Evolutionary conservation across 106 monocot species (phyloP).

Genomic region (Acanthochlamys bracteata): DNA sequence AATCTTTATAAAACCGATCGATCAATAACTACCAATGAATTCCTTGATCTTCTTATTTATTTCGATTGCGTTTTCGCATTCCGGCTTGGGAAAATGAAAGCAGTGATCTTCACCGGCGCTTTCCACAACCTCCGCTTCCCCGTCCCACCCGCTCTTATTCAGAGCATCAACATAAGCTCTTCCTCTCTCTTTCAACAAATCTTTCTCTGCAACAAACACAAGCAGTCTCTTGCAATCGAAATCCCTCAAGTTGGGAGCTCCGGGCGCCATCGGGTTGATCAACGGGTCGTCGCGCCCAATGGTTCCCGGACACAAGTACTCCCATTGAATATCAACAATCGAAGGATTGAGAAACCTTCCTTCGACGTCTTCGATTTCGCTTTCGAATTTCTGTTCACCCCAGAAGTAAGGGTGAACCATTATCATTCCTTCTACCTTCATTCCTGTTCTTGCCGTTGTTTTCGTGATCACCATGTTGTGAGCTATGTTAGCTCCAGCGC

Average conservation of each 20-base stretch:
- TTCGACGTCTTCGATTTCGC: background rate
- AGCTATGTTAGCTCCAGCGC: slow-evolving; percentile 16
- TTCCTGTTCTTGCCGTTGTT: background rate
- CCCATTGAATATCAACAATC: background rate
- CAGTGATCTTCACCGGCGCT: background rate
- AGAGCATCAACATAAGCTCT: slow-evolving; percentile 10
- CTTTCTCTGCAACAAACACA: slow-evolving; percentile 14
- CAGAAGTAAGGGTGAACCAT: slow-evolving; percentile 22
- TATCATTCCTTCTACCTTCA: slow-evolving; percentile 5
- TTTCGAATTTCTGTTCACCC: slow-evolving; percentile 5
- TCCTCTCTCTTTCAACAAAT: slow-evolving; percentile 13
- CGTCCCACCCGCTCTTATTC: slow-evolving; percentile 16
- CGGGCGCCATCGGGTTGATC: background rate
- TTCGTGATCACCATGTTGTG: slow-evolving; percentile 6
- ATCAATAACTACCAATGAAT: too few relatives aligned
- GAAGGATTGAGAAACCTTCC: background rate
- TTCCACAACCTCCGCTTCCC: background rate
- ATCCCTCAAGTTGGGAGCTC: background rate
- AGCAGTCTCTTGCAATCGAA: background rate
- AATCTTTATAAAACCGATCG: too few relatives aligned
- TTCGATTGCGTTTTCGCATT: slow-evolving; percentile 5
- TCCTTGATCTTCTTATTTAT: background rate
- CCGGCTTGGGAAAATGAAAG: slow-evolving; percentile 6
- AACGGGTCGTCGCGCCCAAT: background rate
- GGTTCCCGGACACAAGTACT: background rate